Percentiles rank a stretch among this genome's conserved stretches.
These are phyloP conservation scores for Helianthus tuberosus DNA, from an alignment of 129 eudicot genomes.

Conservation along the genomic window DNA sequence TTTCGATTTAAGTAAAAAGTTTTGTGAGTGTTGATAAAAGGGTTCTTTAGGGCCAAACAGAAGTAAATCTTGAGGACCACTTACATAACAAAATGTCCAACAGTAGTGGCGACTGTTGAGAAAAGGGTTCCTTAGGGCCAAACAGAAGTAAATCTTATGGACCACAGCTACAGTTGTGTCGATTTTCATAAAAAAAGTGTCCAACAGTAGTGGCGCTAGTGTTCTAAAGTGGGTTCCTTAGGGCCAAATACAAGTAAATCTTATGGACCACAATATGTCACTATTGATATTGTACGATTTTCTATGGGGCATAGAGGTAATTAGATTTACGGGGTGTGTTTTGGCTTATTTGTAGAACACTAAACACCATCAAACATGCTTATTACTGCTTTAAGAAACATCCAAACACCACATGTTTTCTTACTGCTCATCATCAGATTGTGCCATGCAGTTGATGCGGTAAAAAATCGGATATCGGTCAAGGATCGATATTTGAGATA, in stretches of 20 bases:
- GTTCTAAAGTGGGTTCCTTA: too few species aligned
- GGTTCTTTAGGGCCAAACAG: too few species aligned
- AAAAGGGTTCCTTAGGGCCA: too few species aligned
- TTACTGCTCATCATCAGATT: not conserved
- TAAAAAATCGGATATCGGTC: too few species aligned
- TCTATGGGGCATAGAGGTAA: slow-evolving; percentile 14
- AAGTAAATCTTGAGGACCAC: slow-evolving; percentile 1
- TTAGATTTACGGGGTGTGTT: slow-evolving; percentile 1
- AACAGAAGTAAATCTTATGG: not conserved
- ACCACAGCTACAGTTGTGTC: slow-evolving; percentile 17
- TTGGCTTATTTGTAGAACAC: slow-evolving; percentile 10
- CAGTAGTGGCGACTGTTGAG: too few species aligned
- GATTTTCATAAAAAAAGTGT: not conserved
- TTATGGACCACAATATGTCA: slow-evolving; percentile 20
- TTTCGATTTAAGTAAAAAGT: too few species aligned
- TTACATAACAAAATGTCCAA: not conserved
- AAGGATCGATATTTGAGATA: too few species aligned
- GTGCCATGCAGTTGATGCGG: too few species aligned
- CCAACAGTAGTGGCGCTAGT: too few species aligned
- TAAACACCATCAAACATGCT: not conserved
- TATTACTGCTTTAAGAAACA: not conserved
- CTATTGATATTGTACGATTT: slow-evolving; percentile 15
- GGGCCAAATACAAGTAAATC: slow-evolving; percentile 1
- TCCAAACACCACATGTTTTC: not conserved
- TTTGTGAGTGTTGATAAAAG: too few species aligned